A percentile compares a stretch with the other conserved stretches of the same genome.
Evolutionary conservation across 805 yeast species (phyloP).

Genomic region (Pichia membranifaciens): DNA sequence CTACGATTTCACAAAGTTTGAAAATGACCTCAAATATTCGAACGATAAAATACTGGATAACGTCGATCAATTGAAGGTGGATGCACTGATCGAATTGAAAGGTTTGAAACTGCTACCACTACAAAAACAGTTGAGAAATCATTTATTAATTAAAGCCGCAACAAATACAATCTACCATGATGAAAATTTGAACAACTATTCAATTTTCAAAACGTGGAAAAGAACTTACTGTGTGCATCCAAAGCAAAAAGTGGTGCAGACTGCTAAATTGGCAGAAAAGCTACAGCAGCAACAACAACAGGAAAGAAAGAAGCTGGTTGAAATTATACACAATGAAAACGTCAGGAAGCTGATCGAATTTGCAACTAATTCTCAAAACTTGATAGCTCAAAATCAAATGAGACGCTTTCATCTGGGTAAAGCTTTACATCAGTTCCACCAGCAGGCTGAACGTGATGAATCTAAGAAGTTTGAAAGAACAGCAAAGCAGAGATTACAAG

Average conservation of each 20-base stretch:
- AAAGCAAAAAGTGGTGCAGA: conserved; percentile 65
- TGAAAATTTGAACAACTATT: conserved; percentile 44
- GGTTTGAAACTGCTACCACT: conserved; percentile 57
- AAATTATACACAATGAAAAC: conserved; percentile 44
- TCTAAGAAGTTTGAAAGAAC: conserved; percentile 67
- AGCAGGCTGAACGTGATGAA: conserved; percentile 65
- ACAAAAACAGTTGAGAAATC: conserved; percentile 66
- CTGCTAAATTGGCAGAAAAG: conserved; percentile 70
- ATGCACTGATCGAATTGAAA: conserved; percentile 65
- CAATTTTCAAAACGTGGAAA: conserved; percentile 59
- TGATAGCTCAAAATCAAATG: conserved; percentile 27
- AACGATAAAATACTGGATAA: conserved; percentile 41
- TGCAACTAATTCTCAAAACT: conserved; percentile 27
- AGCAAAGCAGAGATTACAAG: conserved; percentile 85
- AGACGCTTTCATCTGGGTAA: conserved; percentile 30
- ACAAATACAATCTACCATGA: conserved; percentile 45
- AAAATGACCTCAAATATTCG: conserved; percentile 32
- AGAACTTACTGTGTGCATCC: conserved; percentile 63
- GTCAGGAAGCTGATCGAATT: conserved; percentile 35
- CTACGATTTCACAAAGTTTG: conserved; percentile 32
- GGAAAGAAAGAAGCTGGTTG: conserved; percentile 50
- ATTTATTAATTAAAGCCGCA: conserved; percentile 36
- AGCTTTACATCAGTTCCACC: conserved; percentile 44
- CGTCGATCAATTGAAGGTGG: conserved; percentile 56
- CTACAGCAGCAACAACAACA: conserved; percentile 64